These are phyloP conservation scores for Poteriospumella lacustris DNA, from an alignment of 108 stramenopile genomes.

Conservation along the genomic window DNA sequence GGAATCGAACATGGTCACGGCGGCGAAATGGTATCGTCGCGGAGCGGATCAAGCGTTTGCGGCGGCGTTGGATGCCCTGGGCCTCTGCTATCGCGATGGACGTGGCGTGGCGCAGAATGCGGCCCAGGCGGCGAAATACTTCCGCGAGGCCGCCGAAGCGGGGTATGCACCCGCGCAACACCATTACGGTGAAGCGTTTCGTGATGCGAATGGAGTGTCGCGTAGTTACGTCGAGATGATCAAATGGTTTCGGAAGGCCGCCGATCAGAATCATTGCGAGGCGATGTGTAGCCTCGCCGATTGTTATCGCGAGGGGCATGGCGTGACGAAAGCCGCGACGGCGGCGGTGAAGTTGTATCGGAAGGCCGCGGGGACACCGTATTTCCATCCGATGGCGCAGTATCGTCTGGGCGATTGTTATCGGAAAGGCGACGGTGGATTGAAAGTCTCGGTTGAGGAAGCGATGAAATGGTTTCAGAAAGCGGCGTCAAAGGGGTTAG, in stretches of 20 bases:
- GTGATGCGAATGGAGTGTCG: not conserved
- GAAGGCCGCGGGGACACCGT: not conserved
- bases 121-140: not conserved
- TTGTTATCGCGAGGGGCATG: not conserved
- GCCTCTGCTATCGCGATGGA: not conserved
- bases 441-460: not conserved
- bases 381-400: not conserved
- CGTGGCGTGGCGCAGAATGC: not conserved
- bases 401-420: not conserved
- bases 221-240: not conserved
- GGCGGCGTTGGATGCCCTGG: not conserved
- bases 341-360: not conserved
- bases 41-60: not conserved
- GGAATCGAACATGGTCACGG: no score
- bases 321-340: not conserved
- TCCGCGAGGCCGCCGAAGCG: not conserved
- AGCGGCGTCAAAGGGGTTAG: not conserved
- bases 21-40: not conserved
- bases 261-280: not conserved
- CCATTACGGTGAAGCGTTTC: not conserved
- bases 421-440: not conserved
- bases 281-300: not conserved
- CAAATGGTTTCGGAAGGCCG: not conserved
- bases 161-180: not conserved
- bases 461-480: not conserved